phyloP scores from a whole-genome alignment of 1,139 yeast genomes.

The Geotrichum phurueaensis region DNA sequence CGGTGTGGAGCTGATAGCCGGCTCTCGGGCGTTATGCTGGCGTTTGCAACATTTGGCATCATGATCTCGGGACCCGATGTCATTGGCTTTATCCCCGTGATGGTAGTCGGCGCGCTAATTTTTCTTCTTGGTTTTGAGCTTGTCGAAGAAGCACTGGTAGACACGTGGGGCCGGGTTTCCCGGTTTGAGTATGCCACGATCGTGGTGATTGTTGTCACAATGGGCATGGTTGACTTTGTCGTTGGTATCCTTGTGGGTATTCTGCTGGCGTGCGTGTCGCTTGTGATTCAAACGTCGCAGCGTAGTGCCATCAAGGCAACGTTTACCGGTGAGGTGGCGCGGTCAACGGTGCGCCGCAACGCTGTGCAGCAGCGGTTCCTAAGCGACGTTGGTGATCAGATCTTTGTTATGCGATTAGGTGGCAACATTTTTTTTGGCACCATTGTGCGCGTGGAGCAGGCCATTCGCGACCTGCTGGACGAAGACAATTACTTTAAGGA shows the following conservation, averaged over 20 bases:
- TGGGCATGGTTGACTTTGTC: conserved; percentile 96
- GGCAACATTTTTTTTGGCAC: conserved; percentile 93
- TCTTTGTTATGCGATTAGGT: conserved; percentile 76
- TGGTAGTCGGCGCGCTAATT: conserved; percentile 90
- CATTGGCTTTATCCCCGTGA: conserved; percentile 87
- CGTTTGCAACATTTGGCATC: conserved; percentile 68
- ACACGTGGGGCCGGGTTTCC: conserved; percentile 72
- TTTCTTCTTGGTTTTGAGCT: conserved; percentile 86
- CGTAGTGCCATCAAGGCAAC: conserved; percentile 76
- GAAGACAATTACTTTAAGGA: conserved; percentile 38
- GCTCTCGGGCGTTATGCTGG: conserved; percentile 79
- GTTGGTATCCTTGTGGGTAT: conserved; percentile 88
- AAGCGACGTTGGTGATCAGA: conserved; percentile 82
- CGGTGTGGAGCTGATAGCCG: conserved; percentile 92
- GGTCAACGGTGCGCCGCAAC: conserved; percentile 89
- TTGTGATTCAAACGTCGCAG: conserved; percentile 84
- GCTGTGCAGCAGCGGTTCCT: conserved; percentile 83
- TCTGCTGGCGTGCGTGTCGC: conserved; percentile 82
- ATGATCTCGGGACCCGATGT: conserved; percentile 87
- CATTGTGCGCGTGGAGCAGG: conserved; percentile 80
- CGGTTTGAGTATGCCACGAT: conserved; percentile 79
- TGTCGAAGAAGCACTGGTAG: conserved; percentile 76
- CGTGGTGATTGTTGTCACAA: conserved; percentile 73
- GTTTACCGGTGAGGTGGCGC: conserved; percentile 80
- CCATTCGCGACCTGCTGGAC: conserved; percentile 62